A percentile compares a stretch with the other conserved stretches of the same genome.
phyloP scores from a whole-genome alignment of 2,329 filamentous ascomycete genomes.

The Ophidiomyces ophidiicola region DNA sequence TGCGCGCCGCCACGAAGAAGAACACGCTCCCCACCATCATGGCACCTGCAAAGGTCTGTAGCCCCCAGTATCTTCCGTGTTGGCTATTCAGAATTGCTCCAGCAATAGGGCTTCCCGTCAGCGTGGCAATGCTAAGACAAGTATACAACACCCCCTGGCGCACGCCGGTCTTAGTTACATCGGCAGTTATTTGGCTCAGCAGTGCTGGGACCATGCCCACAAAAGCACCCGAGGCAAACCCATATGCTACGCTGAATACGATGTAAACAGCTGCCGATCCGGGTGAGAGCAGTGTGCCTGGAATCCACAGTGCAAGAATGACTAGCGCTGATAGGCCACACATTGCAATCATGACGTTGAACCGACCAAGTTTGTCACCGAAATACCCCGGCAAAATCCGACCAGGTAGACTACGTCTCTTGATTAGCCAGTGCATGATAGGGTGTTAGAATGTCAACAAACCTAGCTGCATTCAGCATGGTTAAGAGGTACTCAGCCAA shows the following conservation, averaged over 20 bases:
- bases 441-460: constrained; percentile 11
- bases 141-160: constrained; percentile 54
- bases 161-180: constrained; percentile 57
- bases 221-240: constrained; percentile 56
- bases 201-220: constrained; percentile 51
- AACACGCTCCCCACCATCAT: constrained; percentile 36
- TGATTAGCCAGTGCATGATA: neutral
- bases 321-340: constrained; percentile 36
- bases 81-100: constrained; percentile 43
- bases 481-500: constrained; percentile 21
- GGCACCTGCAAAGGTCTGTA: constrained; percentile 55
- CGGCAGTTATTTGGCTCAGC: constrained; percentile 54
- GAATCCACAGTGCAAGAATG: constrained; percentile 45
- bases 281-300: constrained; percentile 35
- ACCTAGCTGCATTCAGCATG: constrained; percentile 20
- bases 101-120: constrained; percentile 56
- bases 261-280: constrained; percentile 41
- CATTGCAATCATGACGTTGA: constrained; percentile 44
- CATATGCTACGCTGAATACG: constrained; percentile 55
- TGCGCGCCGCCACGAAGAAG: constrained; percentile 29
- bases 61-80: constrained; percentile 38
- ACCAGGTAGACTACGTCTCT: constrained; percentile 37
- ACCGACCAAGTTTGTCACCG: constrained; percentile 43
- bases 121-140: constrained; percentile 49
- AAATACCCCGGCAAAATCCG: constrained; percentile 44